Conservation (phyloP, 176 grass and related monocot species). For the Areca catechu region DNA sequence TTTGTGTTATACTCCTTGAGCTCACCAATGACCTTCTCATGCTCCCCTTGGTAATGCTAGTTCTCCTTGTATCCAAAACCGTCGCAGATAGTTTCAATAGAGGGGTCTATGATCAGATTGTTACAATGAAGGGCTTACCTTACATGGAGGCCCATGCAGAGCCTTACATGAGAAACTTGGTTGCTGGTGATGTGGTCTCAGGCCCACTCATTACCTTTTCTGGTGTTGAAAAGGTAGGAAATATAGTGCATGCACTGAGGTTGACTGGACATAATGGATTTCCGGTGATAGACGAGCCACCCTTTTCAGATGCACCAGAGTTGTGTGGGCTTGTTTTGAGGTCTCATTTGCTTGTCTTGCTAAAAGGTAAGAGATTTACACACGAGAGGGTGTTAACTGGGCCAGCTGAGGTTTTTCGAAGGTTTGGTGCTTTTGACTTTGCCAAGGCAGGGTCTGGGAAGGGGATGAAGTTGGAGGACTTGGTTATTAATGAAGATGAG, state of each 20-base stretch:
- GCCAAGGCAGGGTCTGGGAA: slow-evolving; percentile 56
- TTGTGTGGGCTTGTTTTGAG: slow-evolving; percentile 53
- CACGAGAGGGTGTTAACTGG: slow-evolving; percentile 25
- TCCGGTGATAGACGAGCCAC: slow-evolving; percentile 44
- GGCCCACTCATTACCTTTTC: slow-evolving; percentile 43
- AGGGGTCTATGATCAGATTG: slow-evolving; percentile 61
- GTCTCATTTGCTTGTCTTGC: slow-evolving; percentile 54
- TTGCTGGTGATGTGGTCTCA: slow-evolving; percentile 36
- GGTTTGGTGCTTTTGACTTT: slow-evolving; percentile 49
- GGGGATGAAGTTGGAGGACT: slow-evolving; percentile 34
- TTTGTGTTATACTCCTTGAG: slow-evolving; percentile 72
- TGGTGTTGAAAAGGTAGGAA: slow-evolving; percentile 37
- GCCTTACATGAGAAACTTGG: slow-evolving; percentile 53
- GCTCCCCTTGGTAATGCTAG: slow-evolving; percentile 65
- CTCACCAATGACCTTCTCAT: slow-evolving; percentile 56
- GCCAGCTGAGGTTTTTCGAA: slow-evolving; percentile 30
- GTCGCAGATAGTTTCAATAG: slow-evolving; percentile 73
- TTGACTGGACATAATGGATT: slow-evolving; percentile 53
- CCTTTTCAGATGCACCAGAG: slow-evolving; percentile 38
- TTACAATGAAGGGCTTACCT: slow-evolving; percentile 59
- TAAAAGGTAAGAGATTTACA: slow-evolving; percentile 39
- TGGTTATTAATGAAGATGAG: slow-evolving; percentile 39
- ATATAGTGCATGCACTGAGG: slow-evolving; percentile 29
- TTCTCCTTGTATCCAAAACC: slow-evolving; percentile 55
- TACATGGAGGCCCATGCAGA: slow-evolving; percentile 43